Conservation (phyloP, 2,329 filamentous ascomycete species). For the Microcera coccophila region DNA sequence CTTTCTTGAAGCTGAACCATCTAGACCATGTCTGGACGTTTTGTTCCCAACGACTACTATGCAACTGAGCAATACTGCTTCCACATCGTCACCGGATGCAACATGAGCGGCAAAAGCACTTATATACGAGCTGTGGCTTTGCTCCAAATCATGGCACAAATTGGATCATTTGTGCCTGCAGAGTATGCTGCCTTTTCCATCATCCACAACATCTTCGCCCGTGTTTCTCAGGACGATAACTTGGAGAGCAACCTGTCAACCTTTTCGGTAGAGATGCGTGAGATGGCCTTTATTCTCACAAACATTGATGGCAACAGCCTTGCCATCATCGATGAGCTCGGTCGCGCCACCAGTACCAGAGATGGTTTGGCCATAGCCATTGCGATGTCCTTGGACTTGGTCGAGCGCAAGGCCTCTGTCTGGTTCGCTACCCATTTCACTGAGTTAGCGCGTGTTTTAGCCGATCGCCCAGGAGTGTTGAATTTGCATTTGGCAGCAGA, state of each 20-base stretch:
- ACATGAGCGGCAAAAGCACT: slow-evolving; percentile 97
- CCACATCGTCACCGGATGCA: slow-evolving; percentile 91
- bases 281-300: slow-evolving; percentile 85
- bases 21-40: slow-evolving; percentile 60
- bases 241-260: slow-evolving; percentile 90
- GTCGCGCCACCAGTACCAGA: slow-evolving; percentile 80
- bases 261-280: slow-evolving; percentile 91
- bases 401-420: slow-evolving; percentile 72
- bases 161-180: slow-evolving; percentile 87
- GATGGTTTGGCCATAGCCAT: slow-evolving; percentile 89
- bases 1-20: slow-evolving; percentile 3
- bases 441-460: slow-evolving; percentile 73
- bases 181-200: slow-evolving; percentile 78
- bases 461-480: slow-evolving; percentile 71
- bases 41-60: slow-evolving; percentile 87
- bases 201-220: slow-evolving; percentile 77
- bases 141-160: slow-evolving; percentile 87
- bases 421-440: slow-evolving; percentile 95
- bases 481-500: slow-evolving; percentile 78
- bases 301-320: slow-evolving; percentile 76
- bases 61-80: slow-evolving; percentile 76
- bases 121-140: slow-evolving; percentile 86
- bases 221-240: slow-evolving; percentile 80
- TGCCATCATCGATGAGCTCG: slow-evolving; percentile 86
- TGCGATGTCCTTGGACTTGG: slow-evolving; percentile 81